phyloP scores from a whole-genome alignment of 495 filamentous ascomycete genomes.

The Podospora tetraspora region DNA sequence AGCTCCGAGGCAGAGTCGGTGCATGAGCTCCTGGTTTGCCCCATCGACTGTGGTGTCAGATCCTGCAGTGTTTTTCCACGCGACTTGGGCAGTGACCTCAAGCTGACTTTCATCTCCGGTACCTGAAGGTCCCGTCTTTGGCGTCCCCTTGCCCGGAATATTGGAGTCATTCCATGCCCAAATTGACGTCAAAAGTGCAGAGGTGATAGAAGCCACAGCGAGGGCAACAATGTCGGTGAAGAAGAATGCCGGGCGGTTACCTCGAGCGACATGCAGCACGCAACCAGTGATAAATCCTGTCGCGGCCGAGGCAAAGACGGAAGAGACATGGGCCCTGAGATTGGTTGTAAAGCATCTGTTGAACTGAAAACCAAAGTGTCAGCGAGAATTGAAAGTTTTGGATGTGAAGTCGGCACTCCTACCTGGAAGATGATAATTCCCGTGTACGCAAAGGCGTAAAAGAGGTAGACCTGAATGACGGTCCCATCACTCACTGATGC shows the following conservation, averaged over 20 bases:
- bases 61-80: not conserved
- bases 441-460: slow-evolving; percentile 23
- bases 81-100: not conserved
- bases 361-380: slow-evolving; percentile 16
- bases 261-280: slow-evolving; percentile 12
- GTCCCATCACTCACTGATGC: slow-evolving; percentile 12
- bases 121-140: not conserved
- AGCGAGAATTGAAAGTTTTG: not conserved
- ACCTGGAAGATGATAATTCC: slow-evolving; percentile 28
- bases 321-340: slow-evolving; percentile 17
- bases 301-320: slow-evolving; percentile 20
- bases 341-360: slow-evolving; percentile 31
- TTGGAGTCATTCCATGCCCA: slow-evolving; percentile 19
- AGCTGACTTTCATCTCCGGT: not conserved
- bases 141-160: not conserved
- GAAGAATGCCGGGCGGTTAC: slow-evolving; percentile 9
- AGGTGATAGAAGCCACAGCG: not conserved
- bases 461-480: slow-evolving; percentile 20
- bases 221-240: slow-evolving; percentile 16
- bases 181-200: slow-evolving; percentile 10
- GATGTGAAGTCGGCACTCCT: not conserved
- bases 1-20: slow-evolving; percentile 19
- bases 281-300: slow-evolving; percentile 22
- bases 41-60: not conserved
- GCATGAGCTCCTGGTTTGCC: slow-evolving; percentile 12